Conservation (phyloP, 495 filamentous ascomycete genomes). For the Lepraria neglecta region DNA sequence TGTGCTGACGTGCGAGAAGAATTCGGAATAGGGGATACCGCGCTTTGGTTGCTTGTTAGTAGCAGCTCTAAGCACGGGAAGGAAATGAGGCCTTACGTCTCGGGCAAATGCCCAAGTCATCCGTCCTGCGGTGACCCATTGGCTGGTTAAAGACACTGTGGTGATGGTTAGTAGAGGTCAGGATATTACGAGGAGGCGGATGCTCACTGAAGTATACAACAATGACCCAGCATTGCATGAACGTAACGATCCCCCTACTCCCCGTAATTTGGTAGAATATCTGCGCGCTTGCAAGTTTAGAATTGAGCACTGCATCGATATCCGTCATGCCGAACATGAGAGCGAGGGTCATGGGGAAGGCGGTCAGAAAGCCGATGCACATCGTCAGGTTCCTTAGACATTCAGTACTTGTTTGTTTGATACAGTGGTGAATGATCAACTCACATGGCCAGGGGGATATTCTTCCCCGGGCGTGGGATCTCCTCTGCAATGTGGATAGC, state of each 20-base stretch:
- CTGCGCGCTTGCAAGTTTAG: slow-evolving; percentile 28
- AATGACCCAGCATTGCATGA: slow-evolving; percentile 31
- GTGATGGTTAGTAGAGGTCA: neutral
- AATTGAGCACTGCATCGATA: slow-evolving; percentile 29
- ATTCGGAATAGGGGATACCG: slow-evolving; percentile 28
- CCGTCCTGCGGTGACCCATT: slow-evolving; percentile 33
- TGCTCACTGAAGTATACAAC: slow-evolving; percentile 32
- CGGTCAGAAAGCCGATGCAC: slow-evolving; percentile 35
- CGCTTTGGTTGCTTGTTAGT: slow-evolving; percentile 9
- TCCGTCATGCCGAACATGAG: slow-evolving; percentile 35
- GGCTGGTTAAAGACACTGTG: slow-evolving; percentile 27
- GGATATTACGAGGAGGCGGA: neutral
- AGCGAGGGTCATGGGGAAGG: slow-evolving; percentile 33
- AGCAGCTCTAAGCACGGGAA: neutral
- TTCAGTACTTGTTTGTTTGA: neutral
- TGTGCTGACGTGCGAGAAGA: slow-evolving; percentile 28
- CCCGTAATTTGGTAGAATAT: slow-evolving; percentile 33
- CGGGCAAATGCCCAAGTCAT: slow-evolving; percentile 40
- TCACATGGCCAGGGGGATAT: slow-evolving; percentile 33
- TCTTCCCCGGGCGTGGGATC: slow-evolving; percentile 31
- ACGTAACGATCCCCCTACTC: slow-evolving; percentile 28
- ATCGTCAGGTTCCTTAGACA: slow-evolving; percentile 31
- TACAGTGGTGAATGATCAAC: neutral
- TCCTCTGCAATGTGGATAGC: slow-evolving; percentile 28
- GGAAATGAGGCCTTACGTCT: slow-evolving; percentile 24